phyloP scores from a whole-genome alignment of 2,329 filamentous ascomycete genomes.

The Paraphoma chrysanthemicola region DNA sequence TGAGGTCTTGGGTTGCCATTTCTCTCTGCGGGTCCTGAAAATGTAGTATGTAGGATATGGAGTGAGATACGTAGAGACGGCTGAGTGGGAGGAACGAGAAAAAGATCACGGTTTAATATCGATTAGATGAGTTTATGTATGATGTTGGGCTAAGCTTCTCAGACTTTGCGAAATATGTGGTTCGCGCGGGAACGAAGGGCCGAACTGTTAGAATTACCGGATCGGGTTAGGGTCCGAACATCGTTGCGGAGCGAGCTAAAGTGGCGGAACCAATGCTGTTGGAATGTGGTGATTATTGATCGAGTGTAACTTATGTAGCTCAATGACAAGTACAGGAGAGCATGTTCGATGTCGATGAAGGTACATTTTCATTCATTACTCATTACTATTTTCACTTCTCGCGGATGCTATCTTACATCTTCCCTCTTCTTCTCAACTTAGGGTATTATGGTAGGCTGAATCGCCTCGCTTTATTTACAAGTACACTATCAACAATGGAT shows the following conservation, averaged over 20 bases:
- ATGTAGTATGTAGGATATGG: neutral
- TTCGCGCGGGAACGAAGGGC: neutral
- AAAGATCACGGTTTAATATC: no score
- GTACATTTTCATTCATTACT: slow-evolving; percentile 8
- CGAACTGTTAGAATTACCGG: slow-evolving; percentile 18
- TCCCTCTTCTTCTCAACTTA: neutral
- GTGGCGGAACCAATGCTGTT: no score
- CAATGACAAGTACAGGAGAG: no score
- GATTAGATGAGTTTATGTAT: neutral
- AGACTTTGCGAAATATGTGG: slow-evolving; percentile 18
- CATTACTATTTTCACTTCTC: neutral
- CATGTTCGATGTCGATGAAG: no score
- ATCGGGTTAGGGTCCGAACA: slow-evolving; percentile 5
- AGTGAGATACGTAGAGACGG: neutral
- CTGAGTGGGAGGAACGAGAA: no score
- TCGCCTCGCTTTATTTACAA: slow-evolving; percentile 4
- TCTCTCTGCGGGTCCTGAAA: neutral
- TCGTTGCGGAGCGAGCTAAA: neutral
- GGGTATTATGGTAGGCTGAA: slow-evolving; percentile 2
- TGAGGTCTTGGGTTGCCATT: slow-evolving; percentile 23
- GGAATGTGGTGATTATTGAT: no score
- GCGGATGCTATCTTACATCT: slow-evolving; percentile 8
- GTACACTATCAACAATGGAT: neutral
- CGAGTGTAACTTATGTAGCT: no score
- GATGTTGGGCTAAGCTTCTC: neutral